phyloP scores from a whole-genome alignment of 2,329 filamentous ascomycete species.

The Aspergillus ruber region DNA sequence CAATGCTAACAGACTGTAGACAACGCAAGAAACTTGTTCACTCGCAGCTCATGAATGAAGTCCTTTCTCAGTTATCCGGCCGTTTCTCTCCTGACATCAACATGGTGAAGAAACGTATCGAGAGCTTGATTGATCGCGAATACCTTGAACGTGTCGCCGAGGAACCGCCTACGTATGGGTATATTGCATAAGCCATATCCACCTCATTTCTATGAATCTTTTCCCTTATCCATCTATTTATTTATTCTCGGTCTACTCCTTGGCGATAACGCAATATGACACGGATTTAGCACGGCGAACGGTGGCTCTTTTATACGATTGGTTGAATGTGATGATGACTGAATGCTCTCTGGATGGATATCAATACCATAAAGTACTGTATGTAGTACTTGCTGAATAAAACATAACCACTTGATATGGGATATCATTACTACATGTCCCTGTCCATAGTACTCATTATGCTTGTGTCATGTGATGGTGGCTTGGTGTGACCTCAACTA shows the following conservation, averaged over 20 bases:
- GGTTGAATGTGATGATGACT: too few relatives aligned
- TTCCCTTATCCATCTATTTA: background rate
- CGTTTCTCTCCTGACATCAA: slow-evolving; percentile 47
- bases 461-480: too few relatives aligned
- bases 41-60: slow-evolving; percentile 45
- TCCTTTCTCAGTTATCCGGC: slow-evolving; percentile 42
- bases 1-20: slow-evolving; percentile 19
- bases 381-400: too few relatives aligned
- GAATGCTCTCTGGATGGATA: too few relatives aligned
- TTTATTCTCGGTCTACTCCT: background rate
- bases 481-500: too few relatives aligned
- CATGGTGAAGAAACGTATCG: slow-evolving; percentile 49
- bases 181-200: slow-evolving; percentile 30
- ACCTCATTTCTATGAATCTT: slow-evolving; percentile 2
- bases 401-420: too few relatives aligned
- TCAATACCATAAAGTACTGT: too few relatives aligned
- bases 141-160: slow-evolving; percentile 43
- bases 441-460: too few relatives aligned
- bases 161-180: slow-evolving; percentile 41
- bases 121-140: slow-evolving; percentile 49
- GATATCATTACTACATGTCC: too few relatives aligned
- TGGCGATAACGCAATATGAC: background rate
- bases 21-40: slow-evolving; percentile 45
- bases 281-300: too few relatives aligned
- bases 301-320: too few relatives aligned